phyloP scores from a whole-genome alignment of 208 protist species.

The Acanthamoeba sp. region DNA sequence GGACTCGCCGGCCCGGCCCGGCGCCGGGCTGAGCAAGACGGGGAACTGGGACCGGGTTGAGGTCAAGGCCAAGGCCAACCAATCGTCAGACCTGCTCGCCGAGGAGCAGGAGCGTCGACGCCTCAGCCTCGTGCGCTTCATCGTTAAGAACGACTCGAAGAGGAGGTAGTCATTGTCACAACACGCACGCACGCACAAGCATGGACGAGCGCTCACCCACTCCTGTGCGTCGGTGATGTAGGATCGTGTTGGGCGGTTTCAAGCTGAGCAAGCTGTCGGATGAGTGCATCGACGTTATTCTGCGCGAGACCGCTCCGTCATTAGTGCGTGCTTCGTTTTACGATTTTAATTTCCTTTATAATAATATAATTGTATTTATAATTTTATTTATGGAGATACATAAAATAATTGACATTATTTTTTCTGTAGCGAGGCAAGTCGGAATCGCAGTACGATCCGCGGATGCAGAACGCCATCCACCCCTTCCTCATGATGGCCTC shows the following conservation, averaged over 20 bases:
- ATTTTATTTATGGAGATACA: no score
- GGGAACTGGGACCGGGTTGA: background rate
- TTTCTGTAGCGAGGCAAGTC: background rate
- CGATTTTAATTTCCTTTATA: no score
- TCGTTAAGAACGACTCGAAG: slow-evolving; percentile 23
- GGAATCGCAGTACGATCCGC: background rate
- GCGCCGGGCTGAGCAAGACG: background rate
- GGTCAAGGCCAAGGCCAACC: background rate
- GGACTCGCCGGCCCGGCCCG: background rate
- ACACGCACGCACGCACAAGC: background rate
- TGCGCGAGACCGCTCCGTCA: background rate
- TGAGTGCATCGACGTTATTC: background rate
- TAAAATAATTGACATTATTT: no score
- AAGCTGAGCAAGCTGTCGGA: slow-evolving; percentile 70
- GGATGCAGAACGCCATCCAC: background rate
- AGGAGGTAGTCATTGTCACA: background rate
- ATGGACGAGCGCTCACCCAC: background rate
- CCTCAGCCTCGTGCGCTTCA: slow-evolving; percentile 15
- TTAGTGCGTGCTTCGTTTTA: background rate
- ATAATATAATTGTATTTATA: no score
- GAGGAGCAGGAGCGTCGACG: slow-evolving; percentile 38
- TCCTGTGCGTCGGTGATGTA: background rate
- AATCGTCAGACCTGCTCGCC: background rate
- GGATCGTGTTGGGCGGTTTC: slow-evolving; percentile 60
- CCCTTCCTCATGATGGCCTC: background rate